Evolutionary conservation across 202 grass and related monocot species (phyloP).

Genomic region (Panicum hallii): DNA sequence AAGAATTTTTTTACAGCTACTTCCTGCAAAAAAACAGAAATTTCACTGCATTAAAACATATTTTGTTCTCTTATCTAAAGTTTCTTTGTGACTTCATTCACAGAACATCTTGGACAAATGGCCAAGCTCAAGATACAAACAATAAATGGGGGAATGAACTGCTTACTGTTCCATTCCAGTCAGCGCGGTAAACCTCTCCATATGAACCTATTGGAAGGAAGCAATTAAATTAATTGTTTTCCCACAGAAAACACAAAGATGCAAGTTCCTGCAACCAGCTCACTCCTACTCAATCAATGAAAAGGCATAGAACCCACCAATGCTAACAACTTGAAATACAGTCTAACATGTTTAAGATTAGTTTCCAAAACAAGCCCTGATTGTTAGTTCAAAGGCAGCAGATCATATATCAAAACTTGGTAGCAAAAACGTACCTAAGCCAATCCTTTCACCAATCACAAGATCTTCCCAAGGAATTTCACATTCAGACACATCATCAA

Average conservation of each 20-base stretch:
- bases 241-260: constrained; percentile 20
- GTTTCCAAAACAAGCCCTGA: constrained; percentile 16
- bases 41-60: constrained; percentile 20
- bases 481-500: constrained; percentile 94
- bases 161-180: constrained; percentile 97
- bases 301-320: constrained; percentile 31
- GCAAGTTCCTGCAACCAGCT: constrained; percentile 38
- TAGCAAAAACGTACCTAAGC: constrained; percentile 80
- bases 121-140: constrained; percentile 47
- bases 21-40: constrained; percentile 77
- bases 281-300: constrained; percentile 28
- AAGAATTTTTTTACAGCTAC: constrained; percentile 99
- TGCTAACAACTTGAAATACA: constrained; percentile 34
- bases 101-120: constrained; percentile 31
- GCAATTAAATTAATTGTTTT: constrained; percentile 52
- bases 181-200: constrained; percentile 97
- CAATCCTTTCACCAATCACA: constrained; percentile 98
- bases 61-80: constrained; percentile 21
- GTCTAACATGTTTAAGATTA: constrained; percentile 39
- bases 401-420: constrained; percentile 42
- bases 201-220: constrained; percentile 80
- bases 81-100: constrained; percentile 35
- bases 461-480: constrained; percentile 99
- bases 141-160: constrained; percentile 18
- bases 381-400: constrained; percentile 35